Conservation (phyloP, 1,284 basidiomycete species). For the Inonotus hispidus region DNA sequence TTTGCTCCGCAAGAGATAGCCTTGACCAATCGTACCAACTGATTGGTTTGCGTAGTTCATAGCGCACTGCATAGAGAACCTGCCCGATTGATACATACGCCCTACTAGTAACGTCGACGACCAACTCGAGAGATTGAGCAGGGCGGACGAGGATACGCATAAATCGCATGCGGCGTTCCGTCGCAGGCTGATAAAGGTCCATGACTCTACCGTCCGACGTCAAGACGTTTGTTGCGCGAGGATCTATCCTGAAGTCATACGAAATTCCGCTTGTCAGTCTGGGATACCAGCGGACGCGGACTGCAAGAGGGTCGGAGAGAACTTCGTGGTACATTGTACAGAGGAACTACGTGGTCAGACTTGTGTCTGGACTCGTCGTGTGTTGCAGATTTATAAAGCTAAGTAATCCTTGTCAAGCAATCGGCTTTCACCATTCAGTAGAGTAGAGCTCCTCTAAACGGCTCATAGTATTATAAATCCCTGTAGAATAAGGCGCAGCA, state of each 20-base stretch:
- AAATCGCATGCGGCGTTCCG: neutral
- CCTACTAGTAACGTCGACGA: neutral
- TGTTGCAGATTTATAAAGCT: neutral
- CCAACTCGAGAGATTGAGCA: neutral
- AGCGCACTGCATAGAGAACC: slow-evolving; percentile 1
- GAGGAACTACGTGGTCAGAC: too few species aligned
- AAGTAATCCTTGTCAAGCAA: too few species aligned
- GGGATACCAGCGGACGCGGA: neutral
- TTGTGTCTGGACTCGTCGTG: too few species aligned
- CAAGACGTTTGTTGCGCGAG: neutral
- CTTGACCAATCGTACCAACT: neutral
- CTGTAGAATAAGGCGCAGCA: too few species aligned
- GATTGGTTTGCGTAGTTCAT: neutral
- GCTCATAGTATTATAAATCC: too few species aligned
- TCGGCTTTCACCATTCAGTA: too few species aligned
- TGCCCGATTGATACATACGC: slow-evolving; percentile 11
- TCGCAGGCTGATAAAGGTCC: slow-evolving; percentile 8
- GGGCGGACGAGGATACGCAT: slow-evolving; percentile 7
- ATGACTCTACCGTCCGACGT: neutral
- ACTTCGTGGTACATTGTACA: neutral
- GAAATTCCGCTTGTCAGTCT: neutral
- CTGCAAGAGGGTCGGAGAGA: neutral
- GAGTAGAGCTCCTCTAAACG: too few species aligned
- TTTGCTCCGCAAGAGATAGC: neutral
- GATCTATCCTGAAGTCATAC: slow-evolving; percentile 8